Conservation (phyloP, 108 stramenopile genomes). For the Pseudonitzschia multiseries region DNA sequence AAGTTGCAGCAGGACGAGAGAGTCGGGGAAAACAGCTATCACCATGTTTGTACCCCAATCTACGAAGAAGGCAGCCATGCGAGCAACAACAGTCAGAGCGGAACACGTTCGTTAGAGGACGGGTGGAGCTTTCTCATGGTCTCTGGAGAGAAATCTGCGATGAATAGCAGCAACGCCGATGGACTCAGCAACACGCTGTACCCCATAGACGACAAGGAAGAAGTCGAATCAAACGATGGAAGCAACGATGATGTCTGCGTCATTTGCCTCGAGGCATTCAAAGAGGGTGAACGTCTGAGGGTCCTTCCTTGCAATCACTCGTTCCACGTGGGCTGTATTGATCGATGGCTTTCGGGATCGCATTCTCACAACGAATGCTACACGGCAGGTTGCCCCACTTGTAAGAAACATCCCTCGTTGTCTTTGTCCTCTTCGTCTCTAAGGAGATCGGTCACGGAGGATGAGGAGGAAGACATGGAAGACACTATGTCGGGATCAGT, state of each 20-base stretch:
- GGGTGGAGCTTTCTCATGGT: slow-evolving; percentile 40
- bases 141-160: slow-evolving; percentile 3
- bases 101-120: slow-evolving; percentile 6
- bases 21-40: background rate
- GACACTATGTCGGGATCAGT: slow-evolving; percentile 45
- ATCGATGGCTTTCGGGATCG: slow-evolving; percentile 67
- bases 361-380: slow-evolving; percentile 52
- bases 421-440: background rate
- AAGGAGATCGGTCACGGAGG: background rate
- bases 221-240: background rate
- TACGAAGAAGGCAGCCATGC: background rate
- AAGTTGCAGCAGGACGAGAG: background rate
- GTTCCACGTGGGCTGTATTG: slow-evolving; percentile 85
- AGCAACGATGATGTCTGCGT: slow-evolving; percentile 50
- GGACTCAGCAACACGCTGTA: background rate
- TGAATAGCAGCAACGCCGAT: slow-evolving; percentile 3
- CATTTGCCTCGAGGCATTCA: slow-evolving; percentile 71
- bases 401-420: slow-evolving; percentile 48
- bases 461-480: slow-evolving; percentile 1
- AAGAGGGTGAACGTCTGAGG: slow-evolving; percentile 73
- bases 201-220: background rate
- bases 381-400: slow-evolving; percentile 72
- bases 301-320: slow-evolving; percentile 83
- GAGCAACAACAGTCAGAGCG: background rate
- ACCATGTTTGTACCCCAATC: slow-evolving; percentile 14